A percentile compares a stretch with the other conserved stretches of the same genome.
Conservation (phyloP, 371 early-diverging fungal genomes). For the Vairimorpha necatrix region DNA sequence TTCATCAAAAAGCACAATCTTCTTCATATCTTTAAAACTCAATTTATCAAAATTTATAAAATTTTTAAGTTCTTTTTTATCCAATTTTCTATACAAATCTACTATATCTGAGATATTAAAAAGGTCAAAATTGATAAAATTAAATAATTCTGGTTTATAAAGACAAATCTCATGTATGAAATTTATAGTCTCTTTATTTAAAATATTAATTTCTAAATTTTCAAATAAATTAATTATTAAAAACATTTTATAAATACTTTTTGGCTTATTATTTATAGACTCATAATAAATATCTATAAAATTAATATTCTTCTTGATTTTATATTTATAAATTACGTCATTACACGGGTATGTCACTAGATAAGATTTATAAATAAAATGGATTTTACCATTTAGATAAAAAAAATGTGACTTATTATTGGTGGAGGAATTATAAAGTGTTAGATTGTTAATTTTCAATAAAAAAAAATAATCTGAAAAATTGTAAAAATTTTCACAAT, state of each 20-base stretch:
- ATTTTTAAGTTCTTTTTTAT: background rate
- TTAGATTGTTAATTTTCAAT: background rate
- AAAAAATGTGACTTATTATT: background rate
- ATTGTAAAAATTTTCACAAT: background rate
- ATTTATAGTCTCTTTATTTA: background rate
- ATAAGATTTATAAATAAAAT: background rate
- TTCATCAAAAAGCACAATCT: slow-evolving; percentile 7
- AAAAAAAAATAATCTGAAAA: background rate
- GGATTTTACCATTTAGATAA: background rate
- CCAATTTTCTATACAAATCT: slow-evolving; percentile 30
- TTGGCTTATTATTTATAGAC: background rate
- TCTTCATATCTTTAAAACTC: slow-evolving; percentile 11
- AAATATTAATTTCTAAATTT: background rate
- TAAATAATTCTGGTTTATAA: background rate
- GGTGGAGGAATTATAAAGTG: background rate
- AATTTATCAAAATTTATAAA: background rate
- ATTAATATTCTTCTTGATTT: background rate
- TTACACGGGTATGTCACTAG: background rate
- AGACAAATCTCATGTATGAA: background rate
- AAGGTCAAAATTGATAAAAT: background rate
- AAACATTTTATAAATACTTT: slow-evolving; percentile 5
- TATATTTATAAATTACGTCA: background rate
- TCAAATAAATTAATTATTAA: background rate
- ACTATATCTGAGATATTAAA: background rate
- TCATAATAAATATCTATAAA: background rate